Evolutionary conservation across 768 basidiomycete genomes (phyloP), one percentile per base, ranked within the genome.

Genomic region (Saitozyma podzolica): DNA sequence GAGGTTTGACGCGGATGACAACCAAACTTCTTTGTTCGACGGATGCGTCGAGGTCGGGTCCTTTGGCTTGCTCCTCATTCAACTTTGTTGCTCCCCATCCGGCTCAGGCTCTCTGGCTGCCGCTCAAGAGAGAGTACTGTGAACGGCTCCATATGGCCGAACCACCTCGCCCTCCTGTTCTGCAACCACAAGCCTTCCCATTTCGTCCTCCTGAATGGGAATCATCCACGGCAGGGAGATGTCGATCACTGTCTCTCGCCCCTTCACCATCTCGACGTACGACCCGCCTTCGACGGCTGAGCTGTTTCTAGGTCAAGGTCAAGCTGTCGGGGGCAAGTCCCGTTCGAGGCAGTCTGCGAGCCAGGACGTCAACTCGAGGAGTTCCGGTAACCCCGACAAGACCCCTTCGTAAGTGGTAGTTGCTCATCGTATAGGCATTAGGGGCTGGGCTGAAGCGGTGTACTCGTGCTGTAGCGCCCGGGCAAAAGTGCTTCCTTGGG

Each of bases 401-500:
- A 73, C 71, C 19, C 71, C 71, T 47, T 64, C 71, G 71, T 73
- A 48, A 69, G 71, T 63, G 4, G 53, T 17, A 7, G 13, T 37
- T n/a, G 2, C 29, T 52, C 50, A 29, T 19, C 13, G 17, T 5
- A 29, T 2, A 29, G 29, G 5, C 29, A 29, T 2, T 29, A 2
- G 29, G 29, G 29, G 47, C 17, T 59, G 63, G 48, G 61, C 70
- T 29, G 60, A 55, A 58, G 68, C 64, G 9, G 68, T 70, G 39
- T 52, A 20, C 53, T 54, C 58, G 65, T 60, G 53, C 58, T 17
- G 10, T 54, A 19, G 37, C 6, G 55, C 62, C 71, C 61, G 66
- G 39, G 11, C 16, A 16, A 8, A 54, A 74, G 75, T 76, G 14
- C 64, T 76, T 53, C 75, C 75, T 57, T 76, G 75, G 75, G 75